These are phyloP conservation scores for Boletellus ananas DNA, from an alignment of 768 basidiomycete species.

Conservation along the genomic window DNA sequence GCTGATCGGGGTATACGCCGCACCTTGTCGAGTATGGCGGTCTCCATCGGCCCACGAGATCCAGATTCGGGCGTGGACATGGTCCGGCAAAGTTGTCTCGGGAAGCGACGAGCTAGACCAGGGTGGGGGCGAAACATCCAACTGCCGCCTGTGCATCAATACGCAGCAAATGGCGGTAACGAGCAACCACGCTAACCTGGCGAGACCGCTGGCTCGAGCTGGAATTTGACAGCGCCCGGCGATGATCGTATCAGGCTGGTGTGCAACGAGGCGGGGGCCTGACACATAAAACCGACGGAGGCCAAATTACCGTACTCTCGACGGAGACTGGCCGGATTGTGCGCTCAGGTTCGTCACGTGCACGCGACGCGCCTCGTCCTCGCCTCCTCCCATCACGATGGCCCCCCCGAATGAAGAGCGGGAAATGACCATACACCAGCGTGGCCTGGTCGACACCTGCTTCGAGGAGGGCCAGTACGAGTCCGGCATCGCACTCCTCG, in stretches of 20 bases:
- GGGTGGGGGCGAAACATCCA: constrained; percentile 25
- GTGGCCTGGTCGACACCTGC: constrained; percentile 62
- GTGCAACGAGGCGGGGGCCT: constrained; percentile 16
- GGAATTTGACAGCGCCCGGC: constrained; percentile 14
- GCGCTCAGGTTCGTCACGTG: constrained; percentile 16
- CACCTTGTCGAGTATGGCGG: constrained; percentile 61
- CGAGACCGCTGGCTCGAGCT: constrained; percentile 1
- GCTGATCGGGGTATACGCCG: constrained; percentile 20
- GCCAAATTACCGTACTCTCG: constrained; percentile 7
- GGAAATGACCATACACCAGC: constrained; percentile 47
- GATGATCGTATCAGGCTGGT: neutral
- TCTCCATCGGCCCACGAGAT: constrained; percentile 49
- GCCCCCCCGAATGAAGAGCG: constrained; percentile 28
- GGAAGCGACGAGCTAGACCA: constrained; percentile 19
- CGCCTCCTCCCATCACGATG: constrained; percentile 3
- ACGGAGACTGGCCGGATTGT: too few relatives aligned
- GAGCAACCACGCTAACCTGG: constrained; percentile 12
- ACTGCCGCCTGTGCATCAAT: constrained; percentile 18
- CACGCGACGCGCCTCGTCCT: constrained; percentile 7
- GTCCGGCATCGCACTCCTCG: constrained; percentile 57
- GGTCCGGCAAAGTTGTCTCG: constrained; percentile 17
- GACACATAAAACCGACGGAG: constrained; percentile 6
- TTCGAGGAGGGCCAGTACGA: constrained; percentile 79
- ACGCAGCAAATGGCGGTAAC: constrained; percentile 15
- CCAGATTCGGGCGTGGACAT: constrained; percentile 28